Evolutionary conservation across 176 grass and related monocot species (phyloP).

Genomic region (Saccharum spontaneum): DNA sequence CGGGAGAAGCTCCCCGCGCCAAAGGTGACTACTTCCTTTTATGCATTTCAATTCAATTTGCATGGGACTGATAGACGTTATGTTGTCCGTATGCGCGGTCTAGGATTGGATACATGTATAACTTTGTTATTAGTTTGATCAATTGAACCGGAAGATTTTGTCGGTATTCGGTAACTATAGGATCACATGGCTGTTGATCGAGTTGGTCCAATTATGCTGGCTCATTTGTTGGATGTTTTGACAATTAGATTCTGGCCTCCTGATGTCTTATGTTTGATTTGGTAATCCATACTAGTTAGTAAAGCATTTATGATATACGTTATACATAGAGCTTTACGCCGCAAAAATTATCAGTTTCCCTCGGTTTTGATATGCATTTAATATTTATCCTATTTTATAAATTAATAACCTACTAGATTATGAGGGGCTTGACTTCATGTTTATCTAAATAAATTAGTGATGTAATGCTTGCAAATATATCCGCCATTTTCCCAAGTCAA

Average conservation of each 20-base stretch:
- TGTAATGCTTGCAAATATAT: neutral
- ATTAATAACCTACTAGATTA: neutral
- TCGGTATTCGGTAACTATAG: neutral
- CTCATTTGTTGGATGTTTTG: slow-evolving; percentile 13
- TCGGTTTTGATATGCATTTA: neutral
- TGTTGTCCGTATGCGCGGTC: neutral
- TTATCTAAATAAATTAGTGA: neutral
- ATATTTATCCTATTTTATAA: neutral
- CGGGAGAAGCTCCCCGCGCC: slow-evolving; percentile 34
- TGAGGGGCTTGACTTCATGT: neutral
- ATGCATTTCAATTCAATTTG: neutral
- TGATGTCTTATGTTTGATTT: neutral
- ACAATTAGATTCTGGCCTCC: slow-evolving; percentile 13
- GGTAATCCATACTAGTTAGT: neutral
- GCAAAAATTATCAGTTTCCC: neutral
- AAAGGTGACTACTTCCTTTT: slow-evolving; percentile 28
- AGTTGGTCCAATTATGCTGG: slow-evolving; percentile 7
- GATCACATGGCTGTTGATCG: slow-evolving; percentile 12
- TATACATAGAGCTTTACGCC: neutral
- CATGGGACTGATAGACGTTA: neutral
- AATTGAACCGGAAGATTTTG: slow-evolving; percentile 9
- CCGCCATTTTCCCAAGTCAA: neutral
- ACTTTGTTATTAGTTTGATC: slow-evolving; percentile 18
- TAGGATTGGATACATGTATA: neutral
- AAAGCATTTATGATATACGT: neutral